Evolutionary conservation across 352 stramenopile genomes (phyloP), one percentile per base, ranked within the genome.

Genomic region (Globisporangium carolinianum): DNA sequence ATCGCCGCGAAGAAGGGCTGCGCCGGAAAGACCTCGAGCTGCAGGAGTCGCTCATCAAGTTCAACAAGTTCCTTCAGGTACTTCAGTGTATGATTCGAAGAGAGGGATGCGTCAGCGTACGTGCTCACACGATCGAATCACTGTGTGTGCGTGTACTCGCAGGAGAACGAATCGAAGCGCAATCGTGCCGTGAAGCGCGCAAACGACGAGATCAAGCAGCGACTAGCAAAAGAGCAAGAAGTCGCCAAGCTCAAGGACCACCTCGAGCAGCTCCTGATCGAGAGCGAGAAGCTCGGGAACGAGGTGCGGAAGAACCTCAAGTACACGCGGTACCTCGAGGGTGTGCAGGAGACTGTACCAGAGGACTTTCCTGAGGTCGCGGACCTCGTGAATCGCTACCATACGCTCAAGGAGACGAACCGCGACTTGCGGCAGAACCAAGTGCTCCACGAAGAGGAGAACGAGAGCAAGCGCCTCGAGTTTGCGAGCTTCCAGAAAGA

Each of bases 41-140:
- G 48, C 91, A 98, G 65, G 90, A 98, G 53, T 97, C 87, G 24
- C 79, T 98, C 41, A 98, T 98, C 72, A 97, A 98, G 68, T 98
- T 98, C 73, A 98, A 98, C 76, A 98, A 98, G 61, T 96, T 96
- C 63, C 72, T 95, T 10, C 53, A 65, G 24, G 68, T 75, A n/a
- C 14, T 14, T 49, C 3, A 32, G 24, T 32, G 24, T 32, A 32
- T 32, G 1, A 32, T 32, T 32, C 1, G 24, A 32, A 32, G 24
- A 32, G 2, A 32, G 24, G 24, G 24, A 3, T 32, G 24, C 24
- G 24, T 32, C 24, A 32, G 24, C 2, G 24, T 32, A 32, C 2
- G 24, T 24, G 37, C 10, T 18, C 38, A 17, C 38, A 32, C 24
- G 24, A 32, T 32, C 24, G 24, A 32, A 32, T 32, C 24, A 32